Evolutionary conservation across 2,329 filamentous ascomycete species (phyloP).

Genomic region (Zarea fungicola): DNA sequence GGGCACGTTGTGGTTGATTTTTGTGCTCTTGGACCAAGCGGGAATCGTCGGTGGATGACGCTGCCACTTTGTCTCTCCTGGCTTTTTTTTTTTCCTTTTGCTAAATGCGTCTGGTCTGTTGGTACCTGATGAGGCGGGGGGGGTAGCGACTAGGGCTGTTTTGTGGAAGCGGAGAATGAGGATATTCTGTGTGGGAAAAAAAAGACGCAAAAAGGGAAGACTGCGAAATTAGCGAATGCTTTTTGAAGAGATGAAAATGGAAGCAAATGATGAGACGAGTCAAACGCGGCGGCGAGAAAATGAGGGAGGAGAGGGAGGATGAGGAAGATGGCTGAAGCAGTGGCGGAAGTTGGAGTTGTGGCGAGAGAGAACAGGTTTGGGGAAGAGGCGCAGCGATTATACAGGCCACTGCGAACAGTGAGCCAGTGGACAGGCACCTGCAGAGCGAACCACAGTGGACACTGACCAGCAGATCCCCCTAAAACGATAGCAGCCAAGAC

Average conservation of each 20-base stretch:
- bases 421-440: not conserved
- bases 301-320: not conserved
- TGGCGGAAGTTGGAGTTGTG: not conserved
- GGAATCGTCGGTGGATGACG: not conserved
- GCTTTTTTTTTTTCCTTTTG: not conserved
- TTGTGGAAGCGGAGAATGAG: not conserved
- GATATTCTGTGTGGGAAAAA: not conserved
- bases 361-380: not conserved
- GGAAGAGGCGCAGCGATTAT: not conserved
- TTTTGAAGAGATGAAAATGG: not conserved
- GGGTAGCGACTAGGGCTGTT: not conserved
- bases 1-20: slow-evolving; percentile 1
- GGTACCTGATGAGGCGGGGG: not conserved
- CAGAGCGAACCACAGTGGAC: too few species aligned
- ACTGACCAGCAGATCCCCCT: too few species aligned
- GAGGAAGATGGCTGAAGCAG: slow-evolving; percentile 4
- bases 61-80: not conserved
- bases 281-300: slow-evolving; percentile 7
- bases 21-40: not conserved
- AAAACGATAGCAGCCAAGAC: too few species aligned
- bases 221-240: slow-evolving; percentile 6
- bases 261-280: not conserved
- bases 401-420: not conserved
- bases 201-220: not conserved
- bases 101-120: not conserved